Evolutionary conservation across 1,284 basidiomycete species (phyloP).

Genomic region (Erythrobasidium hasegawianum): DNA sequence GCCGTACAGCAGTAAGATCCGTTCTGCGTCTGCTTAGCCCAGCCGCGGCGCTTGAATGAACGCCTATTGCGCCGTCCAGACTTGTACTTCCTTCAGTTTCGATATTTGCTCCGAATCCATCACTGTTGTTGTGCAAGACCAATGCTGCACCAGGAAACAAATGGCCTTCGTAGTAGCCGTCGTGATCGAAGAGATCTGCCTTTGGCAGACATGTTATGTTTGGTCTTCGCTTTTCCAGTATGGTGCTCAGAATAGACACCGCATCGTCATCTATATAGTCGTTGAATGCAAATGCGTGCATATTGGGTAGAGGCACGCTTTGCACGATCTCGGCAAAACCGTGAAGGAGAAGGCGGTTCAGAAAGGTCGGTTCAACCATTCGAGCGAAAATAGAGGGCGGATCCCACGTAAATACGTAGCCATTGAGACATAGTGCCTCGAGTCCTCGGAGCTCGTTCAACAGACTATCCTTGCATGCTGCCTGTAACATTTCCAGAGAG

Average conservation of each 20-base stretch:
- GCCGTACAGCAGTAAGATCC: not conserved
- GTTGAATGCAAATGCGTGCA: constrained; percentile 1
- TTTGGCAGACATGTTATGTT: not conserved
- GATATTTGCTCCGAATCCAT: constrained; percentile 46
- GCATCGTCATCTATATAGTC: not conserved
- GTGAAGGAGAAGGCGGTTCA: constrained; percentile 4
- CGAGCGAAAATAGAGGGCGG: constrained; percentile 45
- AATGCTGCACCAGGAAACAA: constrained; percentile 32
- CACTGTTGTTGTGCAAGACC: constrained; percentile 44
- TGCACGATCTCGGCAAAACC: not conserved
- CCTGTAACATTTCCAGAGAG: not conserved
- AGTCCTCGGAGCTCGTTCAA: constrained; percentile 31
- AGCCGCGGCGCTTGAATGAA: constrained; percentile 23
- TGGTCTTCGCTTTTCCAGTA: not conserved
- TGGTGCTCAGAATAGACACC: not conserved
- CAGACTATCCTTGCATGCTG: not conserved
- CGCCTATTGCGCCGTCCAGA: constrained; percentile 42
- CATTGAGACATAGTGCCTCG: constrained; percentile 36
- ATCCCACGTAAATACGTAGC: constrained; percentile 44
- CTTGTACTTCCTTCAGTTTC: constrained; percentile 39
- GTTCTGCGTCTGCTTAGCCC: constrained; percentile 1
- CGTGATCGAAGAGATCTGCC: not conserved
- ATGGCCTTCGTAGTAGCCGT: constrained; percentile 24
- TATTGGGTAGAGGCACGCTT: not conserved
- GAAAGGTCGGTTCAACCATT: constrained; percentile 30